Evolutionary conservation across 306 rosid genomes (phyloP).

Genomic region (Hippophae gyantsensis): DNA sequence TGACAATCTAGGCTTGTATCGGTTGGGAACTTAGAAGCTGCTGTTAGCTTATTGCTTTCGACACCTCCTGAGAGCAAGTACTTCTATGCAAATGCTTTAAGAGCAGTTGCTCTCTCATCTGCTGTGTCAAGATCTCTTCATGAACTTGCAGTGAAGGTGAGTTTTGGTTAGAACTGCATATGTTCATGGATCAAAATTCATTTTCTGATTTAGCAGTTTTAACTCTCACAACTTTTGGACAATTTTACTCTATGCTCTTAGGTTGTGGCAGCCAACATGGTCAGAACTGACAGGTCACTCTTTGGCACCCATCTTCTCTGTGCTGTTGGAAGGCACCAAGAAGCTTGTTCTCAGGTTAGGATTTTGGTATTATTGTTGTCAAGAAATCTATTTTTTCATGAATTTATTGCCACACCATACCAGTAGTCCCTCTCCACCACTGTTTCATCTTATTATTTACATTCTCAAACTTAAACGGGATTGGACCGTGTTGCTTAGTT

Average conservation of each 20-base stretch:
- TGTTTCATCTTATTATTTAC: too few species aligned
- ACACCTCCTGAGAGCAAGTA: conserved; percentile 94
- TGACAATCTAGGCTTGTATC: conserved; percentile 61
- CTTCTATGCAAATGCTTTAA: conserved; percentile 82
- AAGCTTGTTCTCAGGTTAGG: conserved; percentile 98
- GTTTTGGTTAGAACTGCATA: conserved; percentile 20
- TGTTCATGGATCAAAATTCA: conserved; percentile 20
- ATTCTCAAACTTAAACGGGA: too few species aligned
- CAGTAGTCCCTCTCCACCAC: too few species aligned
- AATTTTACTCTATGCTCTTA: conserved; percentile 16
- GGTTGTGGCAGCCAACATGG: conserved; percentile 99
- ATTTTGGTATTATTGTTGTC: neutral
- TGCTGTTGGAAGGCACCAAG: conserved; percentile 96
- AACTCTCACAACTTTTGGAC: conserved; percentile 16
- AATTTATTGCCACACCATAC: too few species aligned
- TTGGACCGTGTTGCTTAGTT: too few species aligned
- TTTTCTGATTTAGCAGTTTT: conserved; percentile 6
- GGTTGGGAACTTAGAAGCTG: conserved; percentile 84
- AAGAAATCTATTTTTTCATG: too few species aligned
- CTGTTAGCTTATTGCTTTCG: conserved; percentile 91
- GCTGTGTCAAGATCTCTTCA: conserved; percentile 88
- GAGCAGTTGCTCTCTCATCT: conserved; percentile 96
- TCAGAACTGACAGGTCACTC: conserved; percentile 87
- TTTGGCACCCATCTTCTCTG: conserved; percentile 98
- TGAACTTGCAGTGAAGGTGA: conserved; percentile 97